A percentile compares a stretch with the other conserved stretches of the same genome.
phyloP scores from a whole-genome alignment of 2,329 filamentous ascomycete species.

The Cryphonectria japonica region DNA sequence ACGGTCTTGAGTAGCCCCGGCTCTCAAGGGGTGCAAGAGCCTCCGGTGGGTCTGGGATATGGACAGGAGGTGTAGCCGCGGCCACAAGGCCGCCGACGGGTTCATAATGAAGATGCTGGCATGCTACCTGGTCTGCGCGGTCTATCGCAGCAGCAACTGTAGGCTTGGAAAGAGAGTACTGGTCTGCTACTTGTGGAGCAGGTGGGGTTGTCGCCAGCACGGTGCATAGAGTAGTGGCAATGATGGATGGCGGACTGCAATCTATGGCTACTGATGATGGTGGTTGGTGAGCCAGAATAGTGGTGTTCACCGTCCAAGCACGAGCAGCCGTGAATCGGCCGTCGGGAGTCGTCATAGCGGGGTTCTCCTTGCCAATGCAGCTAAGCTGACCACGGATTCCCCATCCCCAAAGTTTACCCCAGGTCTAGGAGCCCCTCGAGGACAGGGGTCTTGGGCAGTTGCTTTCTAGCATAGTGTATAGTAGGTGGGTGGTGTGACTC shows the following conservation, averaged over 20 bases:
- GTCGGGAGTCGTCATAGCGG: conserved; percentile 19
- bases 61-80: conserved; percentile 29
- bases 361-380: conserved; percentile 8
- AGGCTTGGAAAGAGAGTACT: background rate
- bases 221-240: background rate
- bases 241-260: background rate
- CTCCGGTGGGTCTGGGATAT: conserved; percentile 26
- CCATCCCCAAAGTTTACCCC: conserved; percentile 15
- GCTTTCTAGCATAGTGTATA: background rate
- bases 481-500: background rate
- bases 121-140: conserved; percentile 18
- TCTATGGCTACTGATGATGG: background rate
- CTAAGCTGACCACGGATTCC: conserved; percentile 1
- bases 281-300: background rate
- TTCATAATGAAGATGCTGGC: conserved; percentile 20
- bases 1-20: conserved; percentile 24
- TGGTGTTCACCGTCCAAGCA: background rate
- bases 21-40: conserved; percentile 11
- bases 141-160: background rate
- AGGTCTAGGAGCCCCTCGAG: conserved; percentile 4
- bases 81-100: conserved; percentile 26
- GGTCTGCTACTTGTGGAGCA: background rate
- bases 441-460: conserved; percentile 1
- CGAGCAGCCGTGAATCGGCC: conserved; percentile 12
- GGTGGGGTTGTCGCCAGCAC: background rate